Evolutionary conservation across 257 asterid genomes (phyloP).

Genomic region (Solanum peruvianum): DNA sequence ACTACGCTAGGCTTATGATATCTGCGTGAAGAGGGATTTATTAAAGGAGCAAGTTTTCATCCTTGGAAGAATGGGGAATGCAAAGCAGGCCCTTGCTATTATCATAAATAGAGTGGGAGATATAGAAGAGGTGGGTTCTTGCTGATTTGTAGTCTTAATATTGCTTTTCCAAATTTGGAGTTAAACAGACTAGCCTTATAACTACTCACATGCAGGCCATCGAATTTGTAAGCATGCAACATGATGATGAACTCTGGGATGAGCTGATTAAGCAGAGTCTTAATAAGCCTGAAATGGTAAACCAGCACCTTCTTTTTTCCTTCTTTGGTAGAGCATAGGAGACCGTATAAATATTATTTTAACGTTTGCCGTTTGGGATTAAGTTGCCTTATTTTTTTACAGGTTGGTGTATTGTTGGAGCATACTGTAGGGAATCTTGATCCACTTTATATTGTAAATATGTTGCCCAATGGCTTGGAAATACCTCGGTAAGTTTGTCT

Average conservation of each 20-base stretch:
- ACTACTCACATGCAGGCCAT: slow-evolving; percentile 54
- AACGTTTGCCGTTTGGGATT: background rate
- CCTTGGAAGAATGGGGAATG: slow-evolving; percentile 98
- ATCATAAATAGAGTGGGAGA: slow-evolving; percentile 83
- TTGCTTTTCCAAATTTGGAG: slow-evolving; percentile 5
- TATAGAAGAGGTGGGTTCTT: slow-evolving; percentile 65
- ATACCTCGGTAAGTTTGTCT: slow-evolving; percentile 72
- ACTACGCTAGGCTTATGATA: slow-evolving; percentile 76
- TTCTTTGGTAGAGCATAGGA: background rate
- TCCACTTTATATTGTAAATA: slow-evolving; percentile 83
- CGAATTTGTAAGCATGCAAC: slow-evolving; percentile 90
- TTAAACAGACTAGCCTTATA: slow-evolving; percentile 8
- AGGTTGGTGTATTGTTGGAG: slow-evolving; percentile 92
- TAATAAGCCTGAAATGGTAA: slow-evolving; percentile 96
- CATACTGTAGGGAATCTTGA: slow-evolving; percentile 99
- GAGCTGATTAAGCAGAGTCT: slow-evolving; percentile 84
- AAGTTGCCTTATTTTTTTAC: slow-evolving; percentile 7
- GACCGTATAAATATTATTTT: background rate
- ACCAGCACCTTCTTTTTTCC: slow-evolving; percentile 1
- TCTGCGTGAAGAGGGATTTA: slow-evolving; percentile 61
- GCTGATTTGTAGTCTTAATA: slow-evolving; percentile 1
- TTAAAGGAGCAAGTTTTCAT: slow-evolving; percentile 87
- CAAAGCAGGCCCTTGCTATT: slow-evolving; percentile 84
- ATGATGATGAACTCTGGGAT: slow-evolving; percentile 99
- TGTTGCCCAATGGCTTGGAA: slow-evolving; percentile 93